Evolutionary conservation across 164 flowering plant species (phyloP), one percentile per base, ranked within the genome.

Genomic region (Piper betle): DNA sequence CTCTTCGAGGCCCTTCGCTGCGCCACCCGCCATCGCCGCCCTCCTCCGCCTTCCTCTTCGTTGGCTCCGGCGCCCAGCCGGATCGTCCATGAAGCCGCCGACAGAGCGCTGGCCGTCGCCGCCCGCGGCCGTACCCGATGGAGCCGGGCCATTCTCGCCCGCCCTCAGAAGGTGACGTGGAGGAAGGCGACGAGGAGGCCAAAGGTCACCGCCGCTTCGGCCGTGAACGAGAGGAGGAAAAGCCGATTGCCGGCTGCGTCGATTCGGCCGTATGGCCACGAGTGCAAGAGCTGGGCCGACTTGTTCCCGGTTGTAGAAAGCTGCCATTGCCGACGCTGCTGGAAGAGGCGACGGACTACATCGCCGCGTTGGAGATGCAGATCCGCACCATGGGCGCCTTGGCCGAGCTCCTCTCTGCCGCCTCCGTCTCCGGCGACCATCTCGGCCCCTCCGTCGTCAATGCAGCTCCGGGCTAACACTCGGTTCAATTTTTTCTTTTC

Each of bases 311-410:
- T 20, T 82, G 96, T 78, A 71, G 76, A 68, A 81, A 85, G 61
- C 69, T 79, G 53, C 67, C 85, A 18, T 64, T 85, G 60, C 88
- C 91, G 46, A 77, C 68, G 1, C 70, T 87, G 41, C 71, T 87
- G 52, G 95, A 87, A 18, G 95, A 87, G 66, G 74, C 88, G 0
- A 69, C 77, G 11, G 95, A 87, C 62, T 87, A 85, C 59, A 83
- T 87, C 33, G 72, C 85, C 4, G 95, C 95, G 46, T 66, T 83
- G 62, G 83, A 84, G 83, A 87, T 87, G 88, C 95, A 87, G 69
- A 74, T 87, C 38, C 69, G 80, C 53, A 80, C 86, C 69, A 82
- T 87, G 95, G 71, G 71, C 10, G 76, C 82, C 42, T 69, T 87
- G 40, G 69, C 77, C 41, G 73, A 80, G 59, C 75, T 79, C 1